Base-by-base conservation (phyloP, 148 eudicot genomes). In the Nyssa sinensis region DNA sequence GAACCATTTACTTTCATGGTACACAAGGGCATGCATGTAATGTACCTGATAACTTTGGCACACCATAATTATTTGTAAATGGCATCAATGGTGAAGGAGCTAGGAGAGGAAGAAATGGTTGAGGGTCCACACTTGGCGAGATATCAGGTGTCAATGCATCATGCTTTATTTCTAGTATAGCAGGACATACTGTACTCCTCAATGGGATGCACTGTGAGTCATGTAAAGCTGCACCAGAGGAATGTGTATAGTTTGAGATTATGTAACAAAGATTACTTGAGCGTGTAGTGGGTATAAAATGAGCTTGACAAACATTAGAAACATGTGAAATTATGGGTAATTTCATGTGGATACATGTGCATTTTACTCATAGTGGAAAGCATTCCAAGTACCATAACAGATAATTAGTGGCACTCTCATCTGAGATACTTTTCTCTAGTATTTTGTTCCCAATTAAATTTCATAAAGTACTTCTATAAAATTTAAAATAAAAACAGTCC, bases 41-140 rank as follows among this genome's bases (percentile, higher is more conserved):
- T 35, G 10, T 77, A 81, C 81, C 84, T 57, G 84, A 81, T 35
- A 77, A 70, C 30, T 32, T 74, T 64, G 84, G 84, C n/a, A 59
- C 44, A 7, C 57, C 31, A 25, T 58, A 60, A 69, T 64, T 58
- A 69, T 69, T 44, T 47, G 69, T 65, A 30, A 64, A 77, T 69
- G 84, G 84, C 80, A 74, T 58, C 66, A 74, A 25, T 32, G 81
- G 84, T 33, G 78, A 81, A 70, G 84, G 81, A 58, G 84, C 84
- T 58, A 58, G 21, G 29, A 62, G 69, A 21, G 84, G 84, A 73
- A 81, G 74, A 63, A 76, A 35, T 5, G 81, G 78, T 60, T 39
- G 83, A 68, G 74, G 75, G 24, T 71, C 76, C 55, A 49, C 19
- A 53, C 16, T 33, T 57, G 83, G 72, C 31, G 72, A 75, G 49